phyloP scores from a whole-genome alignment of 768 basidiomycete species.

The Hericium rajendrae region DNA sequence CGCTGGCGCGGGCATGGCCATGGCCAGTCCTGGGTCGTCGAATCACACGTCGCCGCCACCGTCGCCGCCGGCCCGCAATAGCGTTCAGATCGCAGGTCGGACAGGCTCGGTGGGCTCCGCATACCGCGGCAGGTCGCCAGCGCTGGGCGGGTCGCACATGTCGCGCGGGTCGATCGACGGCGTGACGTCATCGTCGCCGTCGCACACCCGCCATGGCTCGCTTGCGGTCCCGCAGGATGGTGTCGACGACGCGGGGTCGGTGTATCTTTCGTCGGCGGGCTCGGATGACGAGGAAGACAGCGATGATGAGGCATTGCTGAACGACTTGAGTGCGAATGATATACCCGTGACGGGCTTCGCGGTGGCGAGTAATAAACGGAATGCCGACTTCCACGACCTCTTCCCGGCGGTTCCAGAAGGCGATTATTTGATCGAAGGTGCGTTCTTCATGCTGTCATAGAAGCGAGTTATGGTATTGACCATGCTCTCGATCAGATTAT shows the following conservation, averaged over 20 bases:
- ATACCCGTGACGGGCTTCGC: slow-evolving; percentile 95
- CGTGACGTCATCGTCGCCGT: slow-evolving; percentile 4
- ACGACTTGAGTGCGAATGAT: slow-evolving; percentile 51
- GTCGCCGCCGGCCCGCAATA: slow-evolving; percentile 10
- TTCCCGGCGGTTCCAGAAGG: slow-evolving; percentile 87
- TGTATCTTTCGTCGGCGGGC: background rate
- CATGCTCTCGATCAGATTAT: slow-evolving; percentile 56
- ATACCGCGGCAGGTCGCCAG: slow-evolving; percentile 5
- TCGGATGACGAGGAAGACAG: slow-evolving; percentile 24
- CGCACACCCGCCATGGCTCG: slow-evolving; percentile 18
- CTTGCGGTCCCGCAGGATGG: slow-evolving; percentile 15
- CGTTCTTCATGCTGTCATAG: slow-evolving; percentile 17
- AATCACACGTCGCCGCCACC: slow-evolving; percentile 28
- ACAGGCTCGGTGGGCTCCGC: slow-evolving; percentile 2
- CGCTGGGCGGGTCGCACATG: slow-evolving; percentile 3
- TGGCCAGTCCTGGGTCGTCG: slow-evolving; percentile 47
- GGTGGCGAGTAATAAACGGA: slow-evolving; percentile 89
- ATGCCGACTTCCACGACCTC: slow-evolving; percentile 91
- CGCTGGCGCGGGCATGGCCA: slow-evolving; percentile 56
- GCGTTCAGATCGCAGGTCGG: background rate
- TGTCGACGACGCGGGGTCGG: slow-evolving; percentile 15
- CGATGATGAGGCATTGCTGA: slow-evolving; percentile 13
- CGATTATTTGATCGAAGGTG: slow-evolving; percentile 97
- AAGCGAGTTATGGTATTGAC: slow-evolving; percentile 1
- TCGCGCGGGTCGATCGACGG: slow-evolving; percentile 13